Evolutionary conservation across 345 rosid species (phyloP).

Genomic region (Crucihimalaya himalaica): DNA sequence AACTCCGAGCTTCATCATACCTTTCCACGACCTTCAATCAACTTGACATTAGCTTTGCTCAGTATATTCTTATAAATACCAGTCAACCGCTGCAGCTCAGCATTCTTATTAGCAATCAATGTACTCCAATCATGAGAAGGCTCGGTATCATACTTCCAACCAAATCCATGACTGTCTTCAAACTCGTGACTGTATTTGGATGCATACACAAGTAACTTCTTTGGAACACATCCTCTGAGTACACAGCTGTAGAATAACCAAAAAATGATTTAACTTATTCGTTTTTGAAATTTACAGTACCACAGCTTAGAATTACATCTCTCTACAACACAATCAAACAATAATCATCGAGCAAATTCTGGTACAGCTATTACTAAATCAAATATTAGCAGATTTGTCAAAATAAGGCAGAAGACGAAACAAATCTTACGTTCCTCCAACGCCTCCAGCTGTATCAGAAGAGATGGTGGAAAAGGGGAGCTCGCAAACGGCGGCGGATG

Average conservation of each 20-base stretch:
- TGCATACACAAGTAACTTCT: slow-evolving; percentile 84
- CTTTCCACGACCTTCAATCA: slow-evolving; percentile 97
- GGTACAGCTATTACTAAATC: background rate
- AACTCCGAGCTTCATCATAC: slow-evolving; percentile 41
- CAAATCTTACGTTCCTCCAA: slow-evolving; percentile 88
- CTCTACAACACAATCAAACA: slow-evolving; percentile 14
- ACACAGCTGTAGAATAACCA: slow-evolving; percentile 60
- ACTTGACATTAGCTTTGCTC: slow-evolving; percentile 66
- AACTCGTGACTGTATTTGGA: slow-evolving; percentile 89
- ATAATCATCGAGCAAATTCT: background rate
- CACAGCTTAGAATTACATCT: background rate
- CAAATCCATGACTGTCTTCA: slow-evolving; percentile 91
- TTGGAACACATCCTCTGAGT: slow-evolving; percentile 97
- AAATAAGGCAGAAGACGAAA: background rate
- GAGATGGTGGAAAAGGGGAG: slow-evolving; percentile 90
- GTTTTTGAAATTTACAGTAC: background rate
- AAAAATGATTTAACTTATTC: background rate
- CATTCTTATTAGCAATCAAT: slow-evolving; percentile 91
- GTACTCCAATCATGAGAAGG: slow-evolving; percentile 92
- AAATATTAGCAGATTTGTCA: background rate
- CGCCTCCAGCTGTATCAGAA: slow-evolving; percentile 89
- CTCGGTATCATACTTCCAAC: slow-evolving; percentile 79
- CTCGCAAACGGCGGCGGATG: slow-evolving; percentile 91
- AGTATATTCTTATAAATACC: slow-evolving; percentile 85
- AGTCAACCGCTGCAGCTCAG: slow-evolving; percentile 82